Conservation (phyloP, 1,284 basidiomycete species). For the Moniliella sp. region DNA sequence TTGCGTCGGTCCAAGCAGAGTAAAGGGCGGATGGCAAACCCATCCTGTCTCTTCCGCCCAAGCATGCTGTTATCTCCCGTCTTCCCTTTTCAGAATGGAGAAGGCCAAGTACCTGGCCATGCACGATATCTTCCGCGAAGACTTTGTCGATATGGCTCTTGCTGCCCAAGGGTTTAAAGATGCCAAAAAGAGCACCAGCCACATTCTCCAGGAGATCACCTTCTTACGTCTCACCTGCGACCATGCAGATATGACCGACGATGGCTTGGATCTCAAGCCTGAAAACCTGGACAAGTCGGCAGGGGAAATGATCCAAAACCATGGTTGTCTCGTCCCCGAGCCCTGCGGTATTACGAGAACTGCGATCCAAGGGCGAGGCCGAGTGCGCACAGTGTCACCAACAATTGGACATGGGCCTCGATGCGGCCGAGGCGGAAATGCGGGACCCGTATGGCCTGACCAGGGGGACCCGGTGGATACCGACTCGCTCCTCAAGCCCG, state of each 20-base stretch:
- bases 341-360: conserved; percentile 56
- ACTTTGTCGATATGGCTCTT: conserved; percentile 70
- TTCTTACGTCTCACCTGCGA: conserved; percentile 81
- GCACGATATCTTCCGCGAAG: conserved; percentile 66
- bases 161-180: conserved; percentile 82
- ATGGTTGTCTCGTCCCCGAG: conserved; percentile 60
- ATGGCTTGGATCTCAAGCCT: conserved; percentile 36
- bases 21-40: conserved; percentile 54
- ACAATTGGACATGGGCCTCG: conserved; percentile 41
- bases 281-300: conserved; percentile 39
- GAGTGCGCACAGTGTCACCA: conserved; percentile 65
- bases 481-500: conserved; percentile 8
- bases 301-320: conserved; percentile 43
- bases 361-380: conserved; percentile 63
- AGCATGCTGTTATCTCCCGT: conserved; percentile 59
- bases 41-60: conserved; percentile 55
- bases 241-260: conserved; percentile 68
- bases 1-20: conserved; percentile 86
- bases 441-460: conserved; percentile 34
- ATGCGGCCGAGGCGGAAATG: conserved; percentile 35
- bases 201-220: conserved; percentile 41
- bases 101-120: conserved; percentile 66
- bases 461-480: background rate
- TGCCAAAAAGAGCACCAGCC: too few species aligned
- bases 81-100: conserved; percentile 68